Conservation (phyloP, 2,329 filamentous ascomycete species). For the Botrytis pseudocinerea region DNA sequence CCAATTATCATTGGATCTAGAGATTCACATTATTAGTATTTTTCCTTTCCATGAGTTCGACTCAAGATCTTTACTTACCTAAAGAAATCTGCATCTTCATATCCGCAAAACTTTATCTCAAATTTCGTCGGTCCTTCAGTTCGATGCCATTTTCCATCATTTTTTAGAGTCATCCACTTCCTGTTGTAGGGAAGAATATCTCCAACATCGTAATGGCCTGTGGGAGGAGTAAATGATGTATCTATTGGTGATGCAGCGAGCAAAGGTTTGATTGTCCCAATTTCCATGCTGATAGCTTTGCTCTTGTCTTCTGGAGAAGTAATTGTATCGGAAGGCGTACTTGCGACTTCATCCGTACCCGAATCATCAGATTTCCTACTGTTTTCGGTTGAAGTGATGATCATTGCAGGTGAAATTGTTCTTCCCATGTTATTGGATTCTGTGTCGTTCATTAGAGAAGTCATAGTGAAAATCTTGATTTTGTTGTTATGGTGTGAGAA, state of each 20-base stretch:
- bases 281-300: background rate
- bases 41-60: background rate
- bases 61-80: background rate
- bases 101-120: background rate
- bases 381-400: too few species aligned
- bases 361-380: too few species aligned
- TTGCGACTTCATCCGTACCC: too few species aligned
- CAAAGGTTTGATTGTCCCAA: background rate
- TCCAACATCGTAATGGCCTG: background rate
- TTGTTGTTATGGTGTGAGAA: too few species aligned
- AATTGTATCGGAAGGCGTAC: background rate
- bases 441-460: too few species aligned
- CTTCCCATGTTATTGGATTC: too few species aligned
- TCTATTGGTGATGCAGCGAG: background rate
- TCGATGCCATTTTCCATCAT: background rate
- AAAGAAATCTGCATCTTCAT: background rate
- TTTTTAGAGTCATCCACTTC: background rate
- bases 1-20: background rate
- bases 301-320: background rate
- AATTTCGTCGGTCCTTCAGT: background rate
- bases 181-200: background rate
- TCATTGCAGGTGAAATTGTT: too few species aligned
- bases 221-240: background rate
- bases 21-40: background rate
- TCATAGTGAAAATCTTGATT: too few species aligned